Evolutionary conservation across 2,329 filamentous ascomycete genomes (phyloP), one percentile per base, ranked within the genome.

Genomic region (Thielaviopsis euricoi): DNA sequence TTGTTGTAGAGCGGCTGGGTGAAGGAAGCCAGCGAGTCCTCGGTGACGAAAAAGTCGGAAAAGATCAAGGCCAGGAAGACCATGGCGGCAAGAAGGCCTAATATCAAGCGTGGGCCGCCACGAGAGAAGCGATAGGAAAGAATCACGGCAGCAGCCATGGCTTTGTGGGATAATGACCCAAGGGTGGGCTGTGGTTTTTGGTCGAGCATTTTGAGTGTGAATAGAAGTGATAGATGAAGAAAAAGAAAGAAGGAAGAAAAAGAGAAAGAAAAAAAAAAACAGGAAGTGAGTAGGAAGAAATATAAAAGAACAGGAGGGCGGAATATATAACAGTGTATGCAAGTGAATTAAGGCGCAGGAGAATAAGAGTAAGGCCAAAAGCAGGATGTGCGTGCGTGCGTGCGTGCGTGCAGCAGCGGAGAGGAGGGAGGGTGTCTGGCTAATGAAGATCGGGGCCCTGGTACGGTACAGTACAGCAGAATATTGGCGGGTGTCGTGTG

Each of bases 121-220:
- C 70, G 72, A 62, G 70, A 71, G 61, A 73, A 69, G 56, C 67
- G 72, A 43, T 71, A 70, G 22, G 73, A 73, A 64, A 71, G 66
- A 55, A 73, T 26, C 43, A 60, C 57, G 29, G 51, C 51, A 19
- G 55, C 58, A 21, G 55, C 23, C 19, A 10, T 26, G 21, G 52
- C 46, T 26, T 57, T 59, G 12, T 25, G 19, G 37, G 29, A 50
- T 21, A 59, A 21, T 4, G 52, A 58, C 55, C 33, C 21, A 25
- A 43, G 12, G 7, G 50, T 50, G 4, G 52, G 26, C 33, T 46
- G 50, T 40, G 51, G 37, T 7, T 60, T 60, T 48, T 60, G 51
- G 3, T 56, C 29, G 19, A 57, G 19, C 58, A 60, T 60, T 13
- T 15, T 46, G 12, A n/a, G 29, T 40, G 54, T 22, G 53, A n/a